These are phyloP conservation scores for Pseudotulostoma volvatum DNA, from an alignment of 495 filamentous ascomycete species.

Conservation along the genomic window DNA sequence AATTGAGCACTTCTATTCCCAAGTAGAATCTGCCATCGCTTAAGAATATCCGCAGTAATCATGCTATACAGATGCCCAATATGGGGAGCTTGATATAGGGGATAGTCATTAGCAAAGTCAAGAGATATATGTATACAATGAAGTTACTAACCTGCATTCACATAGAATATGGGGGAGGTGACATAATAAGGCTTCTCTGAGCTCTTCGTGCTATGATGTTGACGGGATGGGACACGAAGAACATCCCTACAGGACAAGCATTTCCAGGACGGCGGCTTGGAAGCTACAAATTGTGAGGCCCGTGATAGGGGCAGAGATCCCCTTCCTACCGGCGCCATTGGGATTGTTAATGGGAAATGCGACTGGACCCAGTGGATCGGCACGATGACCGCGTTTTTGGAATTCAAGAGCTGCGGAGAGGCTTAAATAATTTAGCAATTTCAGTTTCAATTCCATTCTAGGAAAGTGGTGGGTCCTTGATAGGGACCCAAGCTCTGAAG, in stretches of 20 bases:
- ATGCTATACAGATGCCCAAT: conserved; percentile 90
- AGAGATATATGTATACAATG: neutral
- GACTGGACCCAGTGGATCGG: too few relatives aligned
- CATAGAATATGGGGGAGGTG: conserved; percentile 96
- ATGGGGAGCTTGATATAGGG: conserved; percentile 54
- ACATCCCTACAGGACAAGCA: conserved; percentile 16
- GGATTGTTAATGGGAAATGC: too few relatives aligned
- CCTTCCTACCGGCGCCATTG: conserved; percentile 20
- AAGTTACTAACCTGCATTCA: conserved; percentile 67
- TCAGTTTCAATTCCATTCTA: too few relatives aligned
- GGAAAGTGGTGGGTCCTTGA: too few relatives aligned
- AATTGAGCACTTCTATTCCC: conserved; percentile 52
- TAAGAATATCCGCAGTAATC: conserved; percentile 78
- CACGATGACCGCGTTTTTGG: too few relatives aligned
- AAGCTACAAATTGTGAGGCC: conserved; percentile 15
- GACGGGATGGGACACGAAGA: conserved; percentile 2
- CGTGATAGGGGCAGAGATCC: conserved; percentile 19
- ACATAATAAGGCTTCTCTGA: conserved; percentile 80
- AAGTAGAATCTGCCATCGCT: conserved; percentile 74
- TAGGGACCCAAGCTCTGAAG: too few relatives aligned
- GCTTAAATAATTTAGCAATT: too few relatives aligned
- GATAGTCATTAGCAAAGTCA: conserved; percentile 10
- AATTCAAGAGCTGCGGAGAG: too few relatives aligned
- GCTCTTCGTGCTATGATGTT: conserved; percentile 14
- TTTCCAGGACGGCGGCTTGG: conserved; percentile 17